Evolutionary conservation across 371 early-diverging fungal species (phyloP).

Genomic region (Neoconidiobolus thromboides): DNA sequence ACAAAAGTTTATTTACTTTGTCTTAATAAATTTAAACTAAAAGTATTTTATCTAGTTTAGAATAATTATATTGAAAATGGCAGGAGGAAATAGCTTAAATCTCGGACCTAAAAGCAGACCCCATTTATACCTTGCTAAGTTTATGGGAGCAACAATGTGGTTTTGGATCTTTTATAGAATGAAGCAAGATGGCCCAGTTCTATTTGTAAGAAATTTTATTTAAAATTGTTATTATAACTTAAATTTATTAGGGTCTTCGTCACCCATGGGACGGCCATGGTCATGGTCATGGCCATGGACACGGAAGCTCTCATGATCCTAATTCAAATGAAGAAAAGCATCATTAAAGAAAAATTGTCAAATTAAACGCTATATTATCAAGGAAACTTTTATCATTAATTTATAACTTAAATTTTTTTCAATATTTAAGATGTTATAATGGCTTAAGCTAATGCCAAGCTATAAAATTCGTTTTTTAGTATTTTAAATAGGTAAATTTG

Average conservation of each 20-base stretch:
- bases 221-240: background rate
- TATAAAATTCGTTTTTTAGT: no score
- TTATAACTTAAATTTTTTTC: no score
- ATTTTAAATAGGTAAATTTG: no score
- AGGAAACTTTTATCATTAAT: no score
- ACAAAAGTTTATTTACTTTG: no score
- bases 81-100: background rate
- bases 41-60: no score
- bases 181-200: constrained; percentile 2
- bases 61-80: background rate
- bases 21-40: no score
- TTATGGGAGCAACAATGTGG: constrained; percentile 1
- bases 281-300: background rate
- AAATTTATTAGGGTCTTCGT: background rate
- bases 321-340: no score
- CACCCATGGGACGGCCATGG: constrained; percentile 2
- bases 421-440: no score
- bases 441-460: no score
- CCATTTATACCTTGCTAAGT: background rate
- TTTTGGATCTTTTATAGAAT: constrained; percentile 2
- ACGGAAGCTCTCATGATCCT: background rate
- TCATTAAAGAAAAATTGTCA: no score
- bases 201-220: background rate
- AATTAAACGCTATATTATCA: no score
- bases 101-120: background rate